Base-by-base conservation (phyloP, 176 grass and related monocot genomes). In the Aegilops umbellulata region DNA sequence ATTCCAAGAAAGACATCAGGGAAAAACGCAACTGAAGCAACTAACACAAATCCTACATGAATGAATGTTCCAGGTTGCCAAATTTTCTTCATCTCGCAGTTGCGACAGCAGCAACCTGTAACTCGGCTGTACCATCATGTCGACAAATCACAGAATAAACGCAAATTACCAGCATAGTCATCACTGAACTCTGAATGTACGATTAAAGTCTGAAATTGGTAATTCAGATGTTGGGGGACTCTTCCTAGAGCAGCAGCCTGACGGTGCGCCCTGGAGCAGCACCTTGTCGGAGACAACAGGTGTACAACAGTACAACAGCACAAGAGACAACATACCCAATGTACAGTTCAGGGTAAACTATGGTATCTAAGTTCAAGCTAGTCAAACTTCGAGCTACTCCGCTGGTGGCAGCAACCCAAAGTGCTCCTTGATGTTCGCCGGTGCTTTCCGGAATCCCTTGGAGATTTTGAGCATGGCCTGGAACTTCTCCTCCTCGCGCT, bases 401-500 rank as follows among this genome's bases (percentile, higher is more conserved):
- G 15, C 29, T 15, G 63, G 14, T 47, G 49, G 49, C 49, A 16
- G 49, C 49, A 90, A 66, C 47, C 66, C 90, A 84, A 95, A 98
- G 47, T 92, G 69, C 36, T 92, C 86, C 71, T 30, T 36, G 27
- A 87, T 23, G 2, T 10, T 68, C 72, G 80, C 77, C 8, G 86
- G 78, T 8, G 84, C 85, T 47, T 86, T 89, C 29, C 82, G 88
- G 80, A 92, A 94, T 69, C 89, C 91, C 60, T 79, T 76, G 5
- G 82, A 69, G 86, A 89, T 78, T 86, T 92, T 89, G 88, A 95
- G 58, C 93, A 98, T 95, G 82, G 60, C 58, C 65, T 78, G 85
- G 4, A 98, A 60, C 83, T 91, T 98, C 14, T 92, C 90, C 72
- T 95, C 93, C 79, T 91, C 96, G 8, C 79, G 38, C 90, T 91